These are phyloP conservation scores for Fusarium brevicatenulatum DNA, from an alignment of 2,329 filamentous ascomycete species.

Conservation along the genomic window DNA sequence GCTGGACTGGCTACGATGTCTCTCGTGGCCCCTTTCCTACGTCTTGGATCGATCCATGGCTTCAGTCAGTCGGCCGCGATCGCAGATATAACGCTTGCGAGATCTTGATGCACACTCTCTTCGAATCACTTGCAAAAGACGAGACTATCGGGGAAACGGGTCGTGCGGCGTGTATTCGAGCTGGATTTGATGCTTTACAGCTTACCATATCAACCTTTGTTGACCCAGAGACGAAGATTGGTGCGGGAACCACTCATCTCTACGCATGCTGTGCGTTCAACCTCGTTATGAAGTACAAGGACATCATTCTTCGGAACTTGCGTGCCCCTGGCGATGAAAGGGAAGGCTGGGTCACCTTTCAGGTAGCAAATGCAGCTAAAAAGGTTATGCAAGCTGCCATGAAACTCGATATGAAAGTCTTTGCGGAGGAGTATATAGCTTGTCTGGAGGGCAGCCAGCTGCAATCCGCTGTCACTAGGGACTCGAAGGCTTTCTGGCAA, in stretches of 20 bases:
- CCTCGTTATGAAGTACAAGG: conserved; percentile 70
- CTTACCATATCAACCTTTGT: conserved; percentile 68
- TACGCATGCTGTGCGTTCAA: conserved; percentile 74
- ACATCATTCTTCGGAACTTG: conserved; percentile 62
- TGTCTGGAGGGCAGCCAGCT: conserved; percentile 70
- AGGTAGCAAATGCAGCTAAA: conserved; percentile 57
- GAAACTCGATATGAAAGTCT: conserved; percentile 56
- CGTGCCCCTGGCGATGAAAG: conserved; percentile 40
- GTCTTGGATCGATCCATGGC: conserved; percentile 81
- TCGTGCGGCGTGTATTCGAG: conserved; percentile 69
- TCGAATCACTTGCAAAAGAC: conserved; percentile 70
- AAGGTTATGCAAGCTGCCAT: conserved; percentile 64
- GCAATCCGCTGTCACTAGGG: conserved; percentile 73
- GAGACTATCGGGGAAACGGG: conserved; percentile 65
- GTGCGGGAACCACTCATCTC: conserved; percentile 65
- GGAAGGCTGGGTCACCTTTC: conserved; percentile 54
- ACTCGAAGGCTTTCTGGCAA: conserved; percentile 63
- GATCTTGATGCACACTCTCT: conserved; percentile 78
- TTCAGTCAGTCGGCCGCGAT: conserved; percentile 78
- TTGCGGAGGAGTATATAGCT: conserved; percentile 60
- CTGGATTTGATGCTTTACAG: conserved; percentile 70
- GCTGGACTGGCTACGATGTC: conserved; percentile 54
- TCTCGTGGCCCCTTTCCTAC: conserved; percentile 72
- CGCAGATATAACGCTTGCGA: conserved; percentile 84
- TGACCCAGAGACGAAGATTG: conserved; percentile 55